Conservation (phyloP, 331 rosid species). For the Spiraea crenata region DNA sequence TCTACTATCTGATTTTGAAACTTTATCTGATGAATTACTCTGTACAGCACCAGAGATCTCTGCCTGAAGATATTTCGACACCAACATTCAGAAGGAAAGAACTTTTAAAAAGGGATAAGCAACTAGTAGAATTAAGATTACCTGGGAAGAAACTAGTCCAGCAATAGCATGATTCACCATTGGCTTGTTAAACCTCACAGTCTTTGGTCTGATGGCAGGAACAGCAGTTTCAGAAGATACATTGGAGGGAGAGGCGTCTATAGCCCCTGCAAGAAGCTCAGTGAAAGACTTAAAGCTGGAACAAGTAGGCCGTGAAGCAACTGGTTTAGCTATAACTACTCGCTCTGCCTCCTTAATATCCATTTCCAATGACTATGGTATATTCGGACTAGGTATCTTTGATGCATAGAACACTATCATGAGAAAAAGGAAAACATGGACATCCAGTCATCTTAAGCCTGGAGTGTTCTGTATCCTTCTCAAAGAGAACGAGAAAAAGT, state of each 20-base stretch:
- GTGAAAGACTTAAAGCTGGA: constrained; percentile 81
- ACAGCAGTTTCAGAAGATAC: constrained; percentile 57
- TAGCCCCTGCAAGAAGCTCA: constrained; percentile 82
- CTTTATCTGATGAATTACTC: constrained; percentile 39
- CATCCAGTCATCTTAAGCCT: constrained; percentile 8
- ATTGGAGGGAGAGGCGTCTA: constrained; percentile 50
- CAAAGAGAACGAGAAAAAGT: neutral
- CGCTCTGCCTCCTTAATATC: constrained; percentile 73
- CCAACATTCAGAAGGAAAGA: constrained; percentile 23
- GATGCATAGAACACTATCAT: constrained; percentile 7
- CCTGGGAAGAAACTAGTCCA: constrained; percentile 61
- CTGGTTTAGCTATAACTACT: constrained; percentile 77
- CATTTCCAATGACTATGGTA: constrained; percentile 39
- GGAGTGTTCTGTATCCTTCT: neutral
- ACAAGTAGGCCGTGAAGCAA: constrained; percentile 84
- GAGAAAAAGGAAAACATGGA: constrained; percentile 11
- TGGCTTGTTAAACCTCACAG: constrained; percentile 73
- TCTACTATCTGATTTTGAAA: constrained; percentile 41
- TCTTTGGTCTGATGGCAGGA: constrained; percentile 91
- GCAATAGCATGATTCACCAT: constrained; percentile 33
- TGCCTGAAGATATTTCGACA: constrained; percentile 43
- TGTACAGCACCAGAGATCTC: constrained; percentile 40
- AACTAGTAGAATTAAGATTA: constrained; percentile 26
- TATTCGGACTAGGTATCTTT: constrained; percentile 6
- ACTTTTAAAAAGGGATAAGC: constrained; percentile 16